Evolutionary conservation across 2,329 filamentous ascomycete species (phyloP).

Genomic region (Cercospora brassicicola): DNA sequence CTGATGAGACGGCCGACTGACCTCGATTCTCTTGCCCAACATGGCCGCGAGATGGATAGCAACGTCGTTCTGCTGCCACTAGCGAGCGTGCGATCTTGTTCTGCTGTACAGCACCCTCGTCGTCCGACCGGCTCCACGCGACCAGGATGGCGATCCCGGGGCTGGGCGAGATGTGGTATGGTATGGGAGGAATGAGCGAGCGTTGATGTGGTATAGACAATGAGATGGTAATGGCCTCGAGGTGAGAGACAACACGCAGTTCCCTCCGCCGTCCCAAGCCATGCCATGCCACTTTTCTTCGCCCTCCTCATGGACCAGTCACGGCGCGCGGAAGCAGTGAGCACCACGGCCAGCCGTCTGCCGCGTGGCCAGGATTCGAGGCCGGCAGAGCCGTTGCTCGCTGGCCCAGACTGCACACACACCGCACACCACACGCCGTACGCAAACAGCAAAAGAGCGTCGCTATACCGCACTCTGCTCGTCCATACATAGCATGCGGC

Average conservation of each 20-base stretch:
- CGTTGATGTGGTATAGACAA: too few relatives aligned
- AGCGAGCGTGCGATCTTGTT: not conserved
- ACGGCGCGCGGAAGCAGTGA: slow-evolving; percentile 5
- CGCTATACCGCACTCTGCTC: too few relatives aligned
- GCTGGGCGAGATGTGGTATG: not conserved
- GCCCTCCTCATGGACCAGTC: not conserved
- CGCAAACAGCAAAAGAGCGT: too few relatives aligned
- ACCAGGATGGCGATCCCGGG: not conserved
- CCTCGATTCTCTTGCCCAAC: slow-evolving; percentile 16
- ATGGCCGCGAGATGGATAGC: not conserved
- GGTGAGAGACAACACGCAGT: not conserved
- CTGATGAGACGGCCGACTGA: slow-evolving; percentile 4
- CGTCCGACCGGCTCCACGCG: not conserved
- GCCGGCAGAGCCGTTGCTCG: not conserved
- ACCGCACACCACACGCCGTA: not conserved
- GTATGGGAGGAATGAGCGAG: not conserved
- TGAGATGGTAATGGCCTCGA: not conserved
- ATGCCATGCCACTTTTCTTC: not conserved
- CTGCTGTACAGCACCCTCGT: not conserved
- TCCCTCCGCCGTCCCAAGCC: not conserved
- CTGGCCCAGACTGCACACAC: not conserved
- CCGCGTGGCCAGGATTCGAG: not conserved
- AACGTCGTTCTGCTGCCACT: not conserved
- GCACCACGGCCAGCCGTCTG: not conserved
- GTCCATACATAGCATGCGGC: not conserved